These are phyloP conservation scores for Colletotrichum gloeosporioides DNA, from an alignment of 2,329 filamentous ascomycete species.

Conservation along the genomic window DNA sequence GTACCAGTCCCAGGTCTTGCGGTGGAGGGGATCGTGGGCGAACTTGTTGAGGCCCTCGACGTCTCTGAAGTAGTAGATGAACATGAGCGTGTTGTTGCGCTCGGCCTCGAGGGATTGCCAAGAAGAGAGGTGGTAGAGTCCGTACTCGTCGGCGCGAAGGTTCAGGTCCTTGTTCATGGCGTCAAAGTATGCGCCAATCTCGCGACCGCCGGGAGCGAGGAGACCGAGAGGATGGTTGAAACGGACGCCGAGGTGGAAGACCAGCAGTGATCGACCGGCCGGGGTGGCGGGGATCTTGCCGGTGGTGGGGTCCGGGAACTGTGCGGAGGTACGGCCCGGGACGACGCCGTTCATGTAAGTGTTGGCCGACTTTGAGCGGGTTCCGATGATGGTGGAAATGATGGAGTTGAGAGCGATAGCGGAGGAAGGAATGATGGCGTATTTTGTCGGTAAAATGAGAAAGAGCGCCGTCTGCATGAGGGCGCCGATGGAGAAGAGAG, in stretches of 20 bases:
- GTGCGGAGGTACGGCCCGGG: slow-evolving; percentile 37
- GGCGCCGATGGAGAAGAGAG: slow-evolving; percentile 37
- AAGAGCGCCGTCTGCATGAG: slow-evolving; percentile 37
- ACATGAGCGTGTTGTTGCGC: slow-evolving; percentile 44
- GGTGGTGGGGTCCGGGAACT: slow-evolving; percentile 32
- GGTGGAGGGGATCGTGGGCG: slow-evolving; percentile 54
- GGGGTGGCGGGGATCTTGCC: slow-evolving; percentile 30
- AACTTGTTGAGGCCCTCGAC: slow-evolving; percentile 55
- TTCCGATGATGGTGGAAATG: slow-evolving; percentile 33
- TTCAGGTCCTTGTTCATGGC: slow-evolving; percentile 41
- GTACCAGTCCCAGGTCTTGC: slow-evolving; percentile 56
- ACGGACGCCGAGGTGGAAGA: slow-evolving; percentile 51
- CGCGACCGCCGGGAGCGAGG: slow-evolving; percentile 47
- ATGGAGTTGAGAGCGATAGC: slow-evolving; percentile 34
- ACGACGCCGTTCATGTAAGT: slow-evolving; percentile 30
- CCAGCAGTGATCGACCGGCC: slow-evolving; percentile 36
- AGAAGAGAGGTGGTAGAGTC: slow-evolving; percentile 48
- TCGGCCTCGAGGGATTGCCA: slow-evolving; percentile 44
- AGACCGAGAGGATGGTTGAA: slow-evolving; percentile 55
- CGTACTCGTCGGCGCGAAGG: slow-evolving; percentile 45
- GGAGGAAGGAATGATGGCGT: slow-evolving; percentile 37
- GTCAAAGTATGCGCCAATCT: slow-evolving; percentile 42
- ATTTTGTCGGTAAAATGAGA: slow-evolving; percentile 36
- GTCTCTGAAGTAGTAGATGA: slow-evolving; percentile 56
- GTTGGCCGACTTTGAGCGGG: slow-evolving; percentile 22